Evolutionary conservation across 371 early-diverging fungal genomes (phyloP), one percentile per base, ranked within the genome.

Genomic region (Mortierella sp.): DNA sequence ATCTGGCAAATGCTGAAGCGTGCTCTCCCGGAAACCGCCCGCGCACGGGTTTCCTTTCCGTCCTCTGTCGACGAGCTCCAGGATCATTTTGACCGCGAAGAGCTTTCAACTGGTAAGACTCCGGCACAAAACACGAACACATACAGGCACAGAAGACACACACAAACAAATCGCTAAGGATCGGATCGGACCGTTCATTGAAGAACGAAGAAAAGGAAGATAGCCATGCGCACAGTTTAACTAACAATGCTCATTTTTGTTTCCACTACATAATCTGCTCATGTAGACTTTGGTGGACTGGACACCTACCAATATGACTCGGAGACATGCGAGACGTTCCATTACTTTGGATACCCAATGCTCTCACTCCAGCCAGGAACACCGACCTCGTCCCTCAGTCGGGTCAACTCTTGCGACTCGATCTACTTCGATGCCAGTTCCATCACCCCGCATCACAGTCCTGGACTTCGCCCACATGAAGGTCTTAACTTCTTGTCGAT

Each of bases 1-100:
- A 70, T 80, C 42, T 80, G 80, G 80, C 79, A 72, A 46, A 65
- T 80, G 67, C 50, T 78, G 26, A 80, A 80, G 51, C 70, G 73
- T 30, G 70, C 79, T 31, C 70, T 80, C n/a, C 80, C 80, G 14
- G 73, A 78, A 39, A 70, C 78, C 34, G 72, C 80, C 49, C 68
- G 78, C 41, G 65, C 70, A 44, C 80, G 81, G 19, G 79, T 81
- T 19, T 71, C 76, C 24, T 79, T 79, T 57, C 80, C 72, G 11
- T 63, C 68, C 7, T 67, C 75, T 2, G 49, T 56, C n/a, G 58
- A 73, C 21, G 75, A 73, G 49, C 68, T 73, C 48, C 60, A 68
- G 31, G 75, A 73, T 26, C 60, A 73, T 47, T 62, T 73, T 39
- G 75, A 73, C 30, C 67, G 17, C 21, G 68, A 73, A 19, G 75